phyloP scores from a whole-genome alignment of 225 moss, liverwort and hornwort genomes.

The Antitrichia curtipendula region DNA sequence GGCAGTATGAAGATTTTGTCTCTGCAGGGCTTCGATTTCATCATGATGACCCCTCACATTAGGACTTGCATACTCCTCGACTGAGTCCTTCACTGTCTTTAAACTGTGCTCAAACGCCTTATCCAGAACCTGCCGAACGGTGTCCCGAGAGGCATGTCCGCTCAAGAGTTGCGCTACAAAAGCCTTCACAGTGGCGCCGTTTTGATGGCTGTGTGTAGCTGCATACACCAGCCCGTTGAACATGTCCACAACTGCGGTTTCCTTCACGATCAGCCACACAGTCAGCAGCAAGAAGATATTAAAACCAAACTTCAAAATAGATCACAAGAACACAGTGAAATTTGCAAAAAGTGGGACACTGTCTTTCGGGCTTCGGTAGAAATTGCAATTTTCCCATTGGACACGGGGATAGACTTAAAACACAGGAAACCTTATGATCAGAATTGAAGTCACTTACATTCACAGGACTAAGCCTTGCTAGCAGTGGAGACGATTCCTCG shows the following conservation, averaged over 20 bases:
- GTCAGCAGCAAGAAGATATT: not conserved
- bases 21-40: conserved; percentile 79
- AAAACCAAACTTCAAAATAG: not conserved
- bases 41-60: conserved; percentile 88
- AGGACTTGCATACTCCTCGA: conserved; percentile 86
- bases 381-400: not conserved
- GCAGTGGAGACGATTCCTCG: conserved; percentile 52
- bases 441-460: conserved; percentile 15
- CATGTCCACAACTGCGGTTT: conserved; percentile 54
- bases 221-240: conserved; percentile 57
- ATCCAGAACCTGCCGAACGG: conserved; percentile 62
- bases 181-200: conserved; percentile 71
- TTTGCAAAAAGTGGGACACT: not conserved
- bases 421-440: not conserved
- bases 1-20: conserved; percentile 73
- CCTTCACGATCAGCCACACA: conserved; percentile 13
- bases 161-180: conserved; percentile 70
- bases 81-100: conserved; percentile 75
- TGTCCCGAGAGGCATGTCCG: conserved; percentile 67
- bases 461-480: conserved; percentile 68
- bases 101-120: conserved; percentile 62
- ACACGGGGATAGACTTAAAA: not conserved
- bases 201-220: conserved; percentile 82
- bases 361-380: not conserved
- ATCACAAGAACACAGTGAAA: not conserved